Conservation (phyloP, 2,329 filamentous ascomycete species). For the Neoscytalidium dimidiatum region DNA sequence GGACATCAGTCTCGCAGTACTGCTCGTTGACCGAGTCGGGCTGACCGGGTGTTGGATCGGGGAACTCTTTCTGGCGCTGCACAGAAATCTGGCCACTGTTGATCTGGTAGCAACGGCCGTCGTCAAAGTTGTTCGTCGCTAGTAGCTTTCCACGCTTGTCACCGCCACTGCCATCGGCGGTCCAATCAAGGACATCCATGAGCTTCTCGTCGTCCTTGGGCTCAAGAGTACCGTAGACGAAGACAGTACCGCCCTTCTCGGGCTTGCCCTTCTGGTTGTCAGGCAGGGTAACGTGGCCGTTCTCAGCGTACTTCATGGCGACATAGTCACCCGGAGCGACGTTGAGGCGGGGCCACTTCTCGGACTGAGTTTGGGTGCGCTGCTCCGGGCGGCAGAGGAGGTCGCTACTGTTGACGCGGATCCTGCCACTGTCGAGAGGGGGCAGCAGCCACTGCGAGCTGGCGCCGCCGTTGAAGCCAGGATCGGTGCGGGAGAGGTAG, state of each 20-base stretch:
- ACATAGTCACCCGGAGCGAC: slow-evolving; percentile 51
- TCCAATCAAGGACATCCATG: slow-evolving; percentile 77
- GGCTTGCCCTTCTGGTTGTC: slow-evolving; percentile 44
- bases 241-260: slow-evolving; percentile 47
- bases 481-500: slow-evolving; percentile 60
- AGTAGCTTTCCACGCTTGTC: slow-evolving; percentile 76
- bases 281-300: slow-evolving; percentile 51
- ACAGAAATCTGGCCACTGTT: slow-evolving; percentile 62
- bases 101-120: slow-evolving; percentile 84
- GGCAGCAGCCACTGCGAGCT: slow-evolving; percentile 67
- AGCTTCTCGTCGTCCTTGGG: slow-evolving; percentile 58
- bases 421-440: slow-evolving; percentile 41
- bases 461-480: slow-evolving; percentile 62
- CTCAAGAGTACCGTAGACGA: slow-evolving; percentile 51
- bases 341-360: slow-evolving; percentile 64
- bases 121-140: slow-evolving; percentile 79
- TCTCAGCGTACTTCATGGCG: slow-evolving; percentile 54
- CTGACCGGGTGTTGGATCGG: slow-evolving; percentile 56
- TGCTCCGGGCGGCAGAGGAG: slow-evolving; percentile 67
- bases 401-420: slow-evolving; percentile 53
- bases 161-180: slow-evolving; percentile 74
- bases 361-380: slow-evolving; percentile 55
- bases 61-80: slow-evolving; percentile 59
- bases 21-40: slow-evolving; percentile 32
- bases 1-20: slow-evolving; percentile 74